Percentiles rank a stretch among this genome's conserved stretches.
These are phyloP conservation scores for Neurospora pannonica DNA, from an alignment of 495 filamentous ascomycete genomes.

Conservation along the genomic window DNA sequence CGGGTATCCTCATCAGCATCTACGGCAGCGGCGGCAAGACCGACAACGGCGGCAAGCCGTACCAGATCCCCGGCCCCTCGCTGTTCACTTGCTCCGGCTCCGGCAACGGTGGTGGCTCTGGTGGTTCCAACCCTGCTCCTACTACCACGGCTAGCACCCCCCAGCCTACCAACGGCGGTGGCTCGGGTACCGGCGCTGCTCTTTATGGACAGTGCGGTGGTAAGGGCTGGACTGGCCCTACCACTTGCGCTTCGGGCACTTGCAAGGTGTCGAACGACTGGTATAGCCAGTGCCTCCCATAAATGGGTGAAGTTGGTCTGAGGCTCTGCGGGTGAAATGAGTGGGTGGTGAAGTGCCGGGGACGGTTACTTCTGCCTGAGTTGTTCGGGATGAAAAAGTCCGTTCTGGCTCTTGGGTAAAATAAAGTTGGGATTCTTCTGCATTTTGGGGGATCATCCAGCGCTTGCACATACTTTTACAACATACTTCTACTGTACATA, in stretches of 20 bases:
- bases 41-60: slow-evolving; percentile 28
- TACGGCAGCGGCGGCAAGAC: slow-evolving; percentile 28
- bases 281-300: slow-evolving; percentile 15
- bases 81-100: slow-evolving; percentile 23
- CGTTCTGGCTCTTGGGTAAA: background rate
- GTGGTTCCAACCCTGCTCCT: background rate
- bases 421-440: background rate
- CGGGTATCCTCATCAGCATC: slow-evolving; percentile 36
- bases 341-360: background rate
- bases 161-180: background rate
- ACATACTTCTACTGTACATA: background rate
- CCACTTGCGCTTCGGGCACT: slow-evolving; percentile 12
- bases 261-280: slow-evolving; percentile 20
- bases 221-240: slow-evolving; percentile 16
- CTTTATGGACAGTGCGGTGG: slow-evolving; percentile 23
- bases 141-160: background rate
- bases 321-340: background rate
- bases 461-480: background rate
- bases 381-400: background rate
- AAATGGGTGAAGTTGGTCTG: background rate
- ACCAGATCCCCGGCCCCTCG: slow-evolving; percentile 31
- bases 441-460: slow-evolving; percentile 2
- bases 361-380: background rate
- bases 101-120: slow-evolving; percentile 8
- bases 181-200: slow-evolving; percentile 1